Evolutionary conservation across 257 asterid species (phyloP).

Genomic region (Prunella vulgaris): DNA sequence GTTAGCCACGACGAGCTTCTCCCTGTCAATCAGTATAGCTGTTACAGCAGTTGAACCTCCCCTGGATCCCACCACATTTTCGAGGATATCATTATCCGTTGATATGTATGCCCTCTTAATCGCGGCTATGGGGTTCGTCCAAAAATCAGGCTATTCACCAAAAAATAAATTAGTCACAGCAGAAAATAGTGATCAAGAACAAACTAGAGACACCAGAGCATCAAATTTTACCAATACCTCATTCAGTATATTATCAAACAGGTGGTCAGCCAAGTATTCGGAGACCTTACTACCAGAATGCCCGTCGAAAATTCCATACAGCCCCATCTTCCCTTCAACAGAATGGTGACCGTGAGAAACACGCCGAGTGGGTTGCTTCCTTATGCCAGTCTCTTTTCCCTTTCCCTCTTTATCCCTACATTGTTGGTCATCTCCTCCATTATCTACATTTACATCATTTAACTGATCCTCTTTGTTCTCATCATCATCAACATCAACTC

Average conservation of each 20-base stretch:
- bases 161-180: not conserved
- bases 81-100: slow-evolving; percentile 32
- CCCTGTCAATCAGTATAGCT: slow-evolving; percentile 34
- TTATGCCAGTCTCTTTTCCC: not conserved
- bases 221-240: slow-evolving; percentile 26
- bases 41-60: slow-evolving; percentile 57
- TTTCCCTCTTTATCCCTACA: not conserved
- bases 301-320: slow-evolving; percentile 54
- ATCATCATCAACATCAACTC: not conserved
- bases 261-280: slow-evolving; percentile 37
- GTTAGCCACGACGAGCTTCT: slow-evolving; percentile 39
- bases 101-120: slow-evolving; percentile 32
- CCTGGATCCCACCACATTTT: slow-evolving; percentile 32
- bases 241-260: slow-evolving; percentile 38
- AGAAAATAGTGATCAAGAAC: not conserved
- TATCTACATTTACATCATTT: not conserved
- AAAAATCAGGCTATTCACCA: slow-evolving; percentile 34
- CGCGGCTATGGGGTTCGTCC: slow-evolving; percentile 30
- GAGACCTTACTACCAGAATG: slow-evolving; percentile 42
- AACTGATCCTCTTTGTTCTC: not conserved
- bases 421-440: not conserved
- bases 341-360: slow-evolving; percentile 36
- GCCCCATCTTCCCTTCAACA: slow-evolving; percentile 47
- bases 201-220: not conserved
- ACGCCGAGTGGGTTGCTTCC: too few species aligned